phyloP scores from a whole-genome alignment of 805 yeast species.

The Wickerhamiella hasegawae region DNA sequence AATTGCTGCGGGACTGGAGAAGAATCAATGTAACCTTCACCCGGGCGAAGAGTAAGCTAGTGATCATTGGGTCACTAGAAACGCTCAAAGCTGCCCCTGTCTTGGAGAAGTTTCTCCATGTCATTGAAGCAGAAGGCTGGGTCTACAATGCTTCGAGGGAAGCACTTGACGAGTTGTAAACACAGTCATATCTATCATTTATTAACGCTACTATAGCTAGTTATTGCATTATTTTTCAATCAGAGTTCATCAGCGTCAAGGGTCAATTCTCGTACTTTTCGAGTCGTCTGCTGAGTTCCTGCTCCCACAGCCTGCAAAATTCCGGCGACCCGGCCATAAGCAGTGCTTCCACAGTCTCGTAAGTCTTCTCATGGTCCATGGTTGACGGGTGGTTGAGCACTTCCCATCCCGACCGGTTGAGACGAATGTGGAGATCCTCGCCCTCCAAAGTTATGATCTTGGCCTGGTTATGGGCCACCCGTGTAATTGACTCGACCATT shows the following conservation, averaged over 20 bases:
- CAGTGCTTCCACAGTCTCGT: slow-evolving; percentile 20
- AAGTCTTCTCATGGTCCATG: slow-evolving; percentile 4
- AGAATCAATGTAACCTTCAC: slow-evolving; percentile 91
- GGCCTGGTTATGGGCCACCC: neutral
- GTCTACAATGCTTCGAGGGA: slow-evolving; percentile 15
- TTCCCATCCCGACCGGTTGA: slow-evolving; percentile 12
- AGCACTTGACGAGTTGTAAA: too few species aligned
- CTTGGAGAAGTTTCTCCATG: slow-evolving; percentile 41
- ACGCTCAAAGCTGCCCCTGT: slow-evolving; percentile 40
- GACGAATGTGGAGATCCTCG: slow-evolving; percentile 1
- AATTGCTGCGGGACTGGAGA: slow-evolving; percentile 73
- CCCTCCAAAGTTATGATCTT: slow-evolving; percentile 12
- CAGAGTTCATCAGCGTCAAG: too few species aligned
- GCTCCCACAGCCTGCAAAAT: slow-evolving; percentile 13
- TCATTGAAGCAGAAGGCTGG: slow-evolving; percentile 48
- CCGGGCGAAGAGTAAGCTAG: slow-evolving; percentile 68
- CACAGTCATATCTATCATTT: too few species aligned
- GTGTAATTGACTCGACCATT: neutral
- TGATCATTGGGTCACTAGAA: slow-evolving; percentile 62
- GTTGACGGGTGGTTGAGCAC: neutral
- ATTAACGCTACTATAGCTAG: too few species aligned
- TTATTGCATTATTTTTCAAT: too few species aligned
- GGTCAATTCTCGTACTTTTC: too few species aligned
- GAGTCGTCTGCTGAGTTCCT: slow-evolving; percentile 5
- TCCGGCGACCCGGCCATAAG: slow-evolving; percentile 16